Conservation (phyloP, 371 early-diverging fungal species). For the Mucor mucedo region DNA sequence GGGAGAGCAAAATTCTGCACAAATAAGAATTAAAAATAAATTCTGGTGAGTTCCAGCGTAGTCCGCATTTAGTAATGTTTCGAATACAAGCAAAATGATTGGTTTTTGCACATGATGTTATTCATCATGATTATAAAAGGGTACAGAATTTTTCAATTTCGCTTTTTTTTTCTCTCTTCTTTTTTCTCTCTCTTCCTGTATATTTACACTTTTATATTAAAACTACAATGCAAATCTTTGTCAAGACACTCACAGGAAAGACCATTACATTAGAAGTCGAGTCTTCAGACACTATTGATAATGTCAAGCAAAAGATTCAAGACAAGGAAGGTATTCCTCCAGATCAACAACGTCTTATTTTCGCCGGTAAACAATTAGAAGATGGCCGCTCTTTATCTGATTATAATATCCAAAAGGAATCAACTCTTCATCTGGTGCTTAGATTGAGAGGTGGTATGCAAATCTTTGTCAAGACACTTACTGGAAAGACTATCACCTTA, state of each 20-base stretch:
- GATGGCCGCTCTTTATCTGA: constrained; percentile 86
- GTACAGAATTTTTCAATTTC: neutral
- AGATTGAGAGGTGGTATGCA: constrained; percentile 89
- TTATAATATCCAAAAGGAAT: constrained; percentile 89
- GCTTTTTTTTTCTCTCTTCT: neutral
- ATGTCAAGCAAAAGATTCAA: constrained; percentile 93
- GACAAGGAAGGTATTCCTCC: constrained; percentile 98
- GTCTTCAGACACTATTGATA: constrained; percentile 82
- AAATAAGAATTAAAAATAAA: constrained; percentile 1
- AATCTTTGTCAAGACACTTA: constrained; percentile 81
- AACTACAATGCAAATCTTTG: constrained; percentile 77
- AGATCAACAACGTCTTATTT: constrained; percentile 98
- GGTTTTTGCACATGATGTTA: constrained; percentile 17
- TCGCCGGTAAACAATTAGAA: constrained; percentile 98
- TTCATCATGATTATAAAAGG: constrained; percentile 19
- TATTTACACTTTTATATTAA: neutral
- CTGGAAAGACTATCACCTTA: constrained; percentile 85
- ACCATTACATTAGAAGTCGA: constrained; percentile 86
- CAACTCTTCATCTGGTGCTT: constrained; percentile 94
- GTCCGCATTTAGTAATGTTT: constrained; percentile 15
- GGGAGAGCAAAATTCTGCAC: neutral
- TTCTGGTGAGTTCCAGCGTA: constrained; percentile 13
- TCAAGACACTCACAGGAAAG: constrained; percentile 87
- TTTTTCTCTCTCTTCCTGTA: neutral
- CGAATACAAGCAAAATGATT: constrained; percentile 13